These are phyloP conservation scores for Ambrosiella beaveri DNA, from an alignment of 2,329 filamentous ascomycete species.

Conservation along the genomic window DNA sequence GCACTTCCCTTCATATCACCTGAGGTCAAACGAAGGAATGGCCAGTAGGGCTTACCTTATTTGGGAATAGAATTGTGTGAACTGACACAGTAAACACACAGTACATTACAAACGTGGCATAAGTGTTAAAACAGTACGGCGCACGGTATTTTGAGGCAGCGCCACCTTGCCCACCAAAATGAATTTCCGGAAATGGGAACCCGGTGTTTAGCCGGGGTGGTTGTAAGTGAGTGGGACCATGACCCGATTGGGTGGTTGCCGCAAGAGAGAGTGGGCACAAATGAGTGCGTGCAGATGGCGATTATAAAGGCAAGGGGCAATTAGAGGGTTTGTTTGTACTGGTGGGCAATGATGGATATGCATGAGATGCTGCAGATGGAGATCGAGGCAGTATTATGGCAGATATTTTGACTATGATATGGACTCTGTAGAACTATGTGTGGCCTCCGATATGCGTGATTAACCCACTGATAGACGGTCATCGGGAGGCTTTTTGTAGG, in stretches of 20 bases:
- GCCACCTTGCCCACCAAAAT: not conserved
- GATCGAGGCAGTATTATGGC: not conserved
- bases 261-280: not conserved
- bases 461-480: not conserved
- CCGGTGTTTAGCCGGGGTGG: slow-evolving; percentile 1
- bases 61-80: not conserved
- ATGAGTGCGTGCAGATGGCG: slow-evolving; percentile 3
- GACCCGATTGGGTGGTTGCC: not conserved
- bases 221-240: slow-evolving; percentile 2
- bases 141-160: slow-evolving; percentile 1
- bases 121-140: not conserved
- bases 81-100: not conserved
- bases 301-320: not conserved
- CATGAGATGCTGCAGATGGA: not conserved
- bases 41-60: not conserved
- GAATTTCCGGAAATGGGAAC: not conserved
- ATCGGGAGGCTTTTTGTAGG: not conserved
- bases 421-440: too few relatives aligned
- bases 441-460: not conserved
- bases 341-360: not conserved
- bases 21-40: not conserved
- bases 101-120: not conserved
- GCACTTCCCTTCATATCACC: not conserved
- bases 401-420: too few relatives aligned
- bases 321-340: not conserved